phyloP scores from a whole-genome alignment of 805 yeast genomes.

The Kregervanrija pseudodelftensis region DNA sequence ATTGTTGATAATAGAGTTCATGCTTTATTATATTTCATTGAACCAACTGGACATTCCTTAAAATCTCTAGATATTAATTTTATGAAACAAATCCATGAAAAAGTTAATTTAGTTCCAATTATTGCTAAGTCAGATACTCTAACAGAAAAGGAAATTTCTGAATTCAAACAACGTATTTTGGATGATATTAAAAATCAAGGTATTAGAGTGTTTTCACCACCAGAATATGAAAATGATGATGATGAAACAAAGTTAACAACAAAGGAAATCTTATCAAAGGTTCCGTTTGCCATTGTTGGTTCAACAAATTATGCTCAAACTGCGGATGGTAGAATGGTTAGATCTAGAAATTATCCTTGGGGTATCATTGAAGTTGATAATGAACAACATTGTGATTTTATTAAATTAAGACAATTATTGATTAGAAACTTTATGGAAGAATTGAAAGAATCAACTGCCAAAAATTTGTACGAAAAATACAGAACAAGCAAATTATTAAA shows the following conservation, averaged over 20 bases:
- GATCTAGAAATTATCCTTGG: slow-evolving; percentile 97
- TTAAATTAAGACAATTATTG: slow-evolving; percentile 78
- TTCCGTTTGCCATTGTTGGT: slow-evolving; percentile 95
- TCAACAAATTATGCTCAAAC: slow-evolving; percentile 67
- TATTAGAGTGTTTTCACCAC: slow-evolving; percentile 73
- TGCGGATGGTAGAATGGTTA: slow-evolving; percentile 68
- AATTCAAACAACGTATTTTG: slow-evolving; percentile 69
- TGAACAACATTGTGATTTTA: slow-evolving; percentile 88
- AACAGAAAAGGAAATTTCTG: slow-evolving; percentile 74
- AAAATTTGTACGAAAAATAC: slow-evolving; percentile 76
- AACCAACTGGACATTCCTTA: slow-evolving; percentile 94
- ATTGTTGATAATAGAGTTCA: slow-evolving; percentile 81
- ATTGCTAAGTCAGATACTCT: slow-evolving; percentile 93
- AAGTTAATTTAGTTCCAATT: slow-evolving; percentile 89
- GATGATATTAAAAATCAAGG: slow-evolving; percentile 71
- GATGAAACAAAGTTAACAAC: slow-evolving; percentile 69
- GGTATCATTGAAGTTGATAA: slow-evolving; percentile 94
- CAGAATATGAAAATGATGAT: slow-evolving; percentile 66
- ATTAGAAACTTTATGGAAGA: slow-evolving; percentile 91
- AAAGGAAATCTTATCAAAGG: slow-evolving; percentile 54
- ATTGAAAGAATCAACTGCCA: slow-evolving; percentile 77
- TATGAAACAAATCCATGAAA: slow-evolving; percentile 80
- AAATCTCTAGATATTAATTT: slow-evolving; percentile 83
- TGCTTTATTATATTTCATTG: slow-evolving; percentile 88
- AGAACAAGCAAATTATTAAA: slow-evolving; percentile 72